Conservation (phyloP, 176 grass and related monocot genomes). For the Carex myosuroides region DNA sequence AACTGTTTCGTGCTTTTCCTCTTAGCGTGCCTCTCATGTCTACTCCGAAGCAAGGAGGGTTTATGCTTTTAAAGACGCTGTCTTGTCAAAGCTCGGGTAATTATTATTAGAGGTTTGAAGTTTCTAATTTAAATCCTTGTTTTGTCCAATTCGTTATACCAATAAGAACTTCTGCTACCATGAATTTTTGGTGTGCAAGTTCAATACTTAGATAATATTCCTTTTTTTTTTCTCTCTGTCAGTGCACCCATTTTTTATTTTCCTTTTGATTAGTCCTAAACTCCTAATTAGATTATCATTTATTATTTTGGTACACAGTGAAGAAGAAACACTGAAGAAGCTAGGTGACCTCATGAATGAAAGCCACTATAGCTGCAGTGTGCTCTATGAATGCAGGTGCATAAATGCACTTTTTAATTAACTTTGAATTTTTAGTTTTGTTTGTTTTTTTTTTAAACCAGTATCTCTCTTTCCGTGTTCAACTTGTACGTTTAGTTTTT, state of each 20-base stretch:
- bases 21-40: slow-evolving; percentile 78
- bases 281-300: neutral
- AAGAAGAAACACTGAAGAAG: slow-evolving; percentile 62
- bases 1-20: neutral
- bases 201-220: neutral
- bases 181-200: neutral
- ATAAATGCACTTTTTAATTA: neutral
- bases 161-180: neutral
- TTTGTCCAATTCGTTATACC: neutral
- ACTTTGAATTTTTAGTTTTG: neutral
- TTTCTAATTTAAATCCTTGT: neutral
- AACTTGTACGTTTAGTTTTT: neutral
- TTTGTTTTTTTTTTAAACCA: neutral
- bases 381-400: slow-evolving; percentile 96
- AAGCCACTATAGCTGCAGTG: slow-evolving; percentile 86
- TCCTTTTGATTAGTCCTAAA: neutral
- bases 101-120: neutral
- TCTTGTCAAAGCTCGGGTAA: slow-evolving; percentile 60
- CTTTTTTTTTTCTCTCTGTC: neutral
- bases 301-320: slow-evolving; percentile 32
- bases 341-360: slow-evolving; percentile 92
- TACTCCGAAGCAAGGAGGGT: slow-evolving; percentile 91
- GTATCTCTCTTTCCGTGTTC: neutral
- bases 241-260: neutral
- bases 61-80: slow-evolving; percentile 70